Evolutionary conservation across 1,139 yeast species (phyloP), one percentile per base, ranked within the genome.

Genomic region (Candida buenavistaensis): DNA sequence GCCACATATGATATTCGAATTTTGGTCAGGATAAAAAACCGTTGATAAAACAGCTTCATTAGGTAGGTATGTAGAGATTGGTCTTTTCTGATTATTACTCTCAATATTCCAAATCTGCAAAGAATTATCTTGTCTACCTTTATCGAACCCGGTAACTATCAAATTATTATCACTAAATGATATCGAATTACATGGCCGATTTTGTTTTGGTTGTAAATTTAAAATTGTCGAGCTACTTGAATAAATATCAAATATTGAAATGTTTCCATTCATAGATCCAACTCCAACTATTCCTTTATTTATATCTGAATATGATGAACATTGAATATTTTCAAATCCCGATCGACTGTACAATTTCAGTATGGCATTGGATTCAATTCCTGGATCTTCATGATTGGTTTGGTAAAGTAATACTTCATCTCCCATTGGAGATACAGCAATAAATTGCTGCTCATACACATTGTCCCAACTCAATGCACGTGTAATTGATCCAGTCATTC

Each of bases 81-180:
- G 87, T 32, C 75, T 67, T 16, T 68, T 68, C 3, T 71, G 61
- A 40, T 69, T 70, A 35, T 72, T 74, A 39, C 68, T 67, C 37
- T 75, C 78, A n/a, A 86, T 68, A 51, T 87, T 87, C 92, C 95
- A 89, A 9, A 90, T 69, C 47, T 84, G 85, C 32, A 90, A 62
- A 17, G 94, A 81, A 39, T 78, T 76, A 51, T 87, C 96, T 46
- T 80, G 87, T 36, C 92, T 69, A 6, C 85, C 82, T 47, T 87
- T 80, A 45, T 89, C 97, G 42, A 82, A 72, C 0, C 95, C 96
- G 17, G 82, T 78, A 0, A 89, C 96, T 5, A 89, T 62, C 27
- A 84, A 57, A 1, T 83, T 85, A 26, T 69, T 66, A 16, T 71
- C 64, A 53, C 78, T 85, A 59, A 89, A 84, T 2, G 90, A 74